A percentile compares a stretch with the other conserved stretches of the same genome.
phyloP scores from a whole-genome alignment of 352 stramenopile genomes.

The Phytophthora melonis region DNA sequence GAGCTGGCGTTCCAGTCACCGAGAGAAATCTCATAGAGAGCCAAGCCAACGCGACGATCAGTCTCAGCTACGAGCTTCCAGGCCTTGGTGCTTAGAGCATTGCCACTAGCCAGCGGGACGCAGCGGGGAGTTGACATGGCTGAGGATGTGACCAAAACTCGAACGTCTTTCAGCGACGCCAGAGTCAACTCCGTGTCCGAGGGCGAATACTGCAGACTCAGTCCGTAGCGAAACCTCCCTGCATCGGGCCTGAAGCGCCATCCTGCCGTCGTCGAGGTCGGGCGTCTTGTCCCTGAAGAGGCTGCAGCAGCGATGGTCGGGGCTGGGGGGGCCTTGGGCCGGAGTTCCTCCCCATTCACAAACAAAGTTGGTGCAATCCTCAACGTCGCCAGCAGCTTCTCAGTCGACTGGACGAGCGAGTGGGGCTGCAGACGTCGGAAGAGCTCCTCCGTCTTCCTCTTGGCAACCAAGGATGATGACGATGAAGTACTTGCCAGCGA shows the following conservation, averaged over 20 bases:
- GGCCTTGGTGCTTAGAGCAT: conserved; percentile 27
- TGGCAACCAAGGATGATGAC: conserved; percentile 9
- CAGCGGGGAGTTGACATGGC: conserved; percentile 17
- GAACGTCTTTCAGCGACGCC: conserved; percentile 36
- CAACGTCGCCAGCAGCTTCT: conserved; percentile 47
- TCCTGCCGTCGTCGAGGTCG: not conserved
- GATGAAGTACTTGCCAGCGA: conserved; percentile 1
- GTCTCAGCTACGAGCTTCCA: conserved; percentile 56
- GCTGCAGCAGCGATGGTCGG: conserved; percentile 25
- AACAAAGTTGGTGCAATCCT: conserved; percentile 41
- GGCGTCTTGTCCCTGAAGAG: not conserved
- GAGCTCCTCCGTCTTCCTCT: conserved; percentile 58
- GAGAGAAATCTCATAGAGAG: conserved; percentile 61
- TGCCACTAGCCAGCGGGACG: conserved; percentile 10
- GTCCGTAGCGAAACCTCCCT: conserved; percentile 49
- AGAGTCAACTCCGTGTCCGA: conserved; percentile 40
- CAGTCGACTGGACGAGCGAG: conserved; percentile 62
- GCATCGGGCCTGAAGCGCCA: conserved; percentile 37
- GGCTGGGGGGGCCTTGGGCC: conserved; percentile 22
- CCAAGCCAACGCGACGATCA: conserved; percentile 50
- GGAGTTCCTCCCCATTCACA: conserved; percentile 53
- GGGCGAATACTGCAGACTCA: conserved; percentile 40
- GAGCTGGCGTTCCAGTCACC: conserved; percentile 51
- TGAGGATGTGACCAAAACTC: conserved; percentile 28
- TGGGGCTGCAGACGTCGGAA: conserved; percentile 64